Base-by-base conservation (phyloP, 1,284 basidiomycete species). In the Ustilago vetiveriae region DNA sequence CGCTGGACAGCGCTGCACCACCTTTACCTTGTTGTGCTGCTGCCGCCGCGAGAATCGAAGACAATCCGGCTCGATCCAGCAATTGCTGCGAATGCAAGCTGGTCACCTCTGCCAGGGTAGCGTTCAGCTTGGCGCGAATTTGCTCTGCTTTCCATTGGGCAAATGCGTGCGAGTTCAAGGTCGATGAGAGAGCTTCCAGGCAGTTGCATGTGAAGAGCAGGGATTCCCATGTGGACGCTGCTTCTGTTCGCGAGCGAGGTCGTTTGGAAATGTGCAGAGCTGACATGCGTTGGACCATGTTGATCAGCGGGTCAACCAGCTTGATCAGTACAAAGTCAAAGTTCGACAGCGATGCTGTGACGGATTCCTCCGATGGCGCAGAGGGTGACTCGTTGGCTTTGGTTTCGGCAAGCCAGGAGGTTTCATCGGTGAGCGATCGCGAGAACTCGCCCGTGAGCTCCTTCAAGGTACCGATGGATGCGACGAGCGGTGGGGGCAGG, bases 401-500 rank as follows among this genome's bases (percentile, higher is more conserved):
- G 27, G 24, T 26, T 3, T 19, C 6, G 13, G 11, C 17, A 11
- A 26, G 33, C n/a, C 4, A 17, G 2, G 32, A 13, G 4, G 21
- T 26, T 24, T 50, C 64, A 24, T 74, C 74, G 17, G 62, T 41
- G 7, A 70, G 43, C 32, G 74, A 63, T 4, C 70, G 36, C 7
- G 60, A 66, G 33, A 64, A 73, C 29, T 73, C 72, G 11, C 47
- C 38, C 17, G 74, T 48, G 16, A 78, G 64, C 63, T 78, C 76
- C 45, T 75, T 76, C 17, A 78, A 43, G 26, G 75, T 74, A 0
- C 38, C 54, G 9, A 47, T 32, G 0, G 63, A 60, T 2, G 66
- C 74, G 4, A 67, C 19, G 9, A 78, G 32, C 11, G 73, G 72
- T 11, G 72, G 36, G 0, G 76, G 74, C 5, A 67, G 42, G 2